phyloP scores from a whole-genome alignment of 345 rosid genomes.

The Aquilaria yunnanensis region DNA sequence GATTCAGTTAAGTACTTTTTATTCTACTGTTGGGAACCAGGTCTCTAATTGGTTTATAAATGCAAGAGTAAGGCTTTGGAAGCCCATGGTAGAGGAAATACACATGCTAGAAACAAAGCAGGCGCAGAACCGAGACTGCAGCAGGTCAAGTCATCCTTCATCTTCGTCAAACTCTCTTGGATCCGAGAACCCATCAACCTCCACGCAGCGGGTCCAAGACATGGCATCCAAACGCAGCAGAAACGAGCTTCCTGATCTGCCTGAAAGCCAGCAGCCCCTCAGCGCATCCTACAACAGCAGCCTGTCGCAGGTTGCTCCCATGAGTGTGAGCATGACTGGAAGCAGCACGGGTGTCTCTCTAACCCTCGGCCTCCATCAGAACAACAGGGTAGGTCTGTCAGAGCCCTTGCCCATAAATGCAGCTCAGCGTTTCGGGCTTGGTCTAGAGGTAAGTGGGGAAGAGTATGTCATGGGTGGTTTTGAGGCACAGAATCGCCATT shows the following conservation, averaged over 20 bases:
- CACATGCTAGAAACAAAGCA: conserved; percentile 66
- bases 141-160: conserved; percentile 19
- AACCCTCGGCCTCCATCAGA: conserved; percentile 76
- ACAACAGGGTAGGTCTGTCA: conserved; percentile 36
- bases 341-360: conserved; percentile 45
- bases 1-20: neutral
- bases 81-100: conserved; percentile 87
- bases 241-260: conserved; percentile 26
- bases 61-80: conserved; percentile 86
- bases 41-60: conserved; percentile 84
- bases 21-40: conserved; percentile 18
- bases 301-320: conserved; percentile 25
- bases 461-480: conserved; percentile 46
- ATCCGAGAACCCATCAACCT: conserved; percentile 22
- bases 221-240: conserved; percentile 36
- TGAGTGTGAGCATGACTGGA: conserved; percentile 30
- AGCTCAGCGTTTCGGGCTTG: conserved; percentile 65
- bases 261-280: conserved; percentile 13
- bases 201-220: conserved; percentile 26
- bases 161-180: conserved; percentile 16
- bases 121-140: conserved; percentile 33
- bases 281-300: conserved; percentile 18
- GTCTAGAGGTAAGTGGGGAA: conserved; percentile 32
- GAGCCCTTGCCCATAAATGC: conserved; percentile 57
- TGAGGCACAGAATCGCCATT: conserved; percentile 34